Evolutionary conservation across 352 stramenopile species (phyloP), one percentile per base, ranked within the genome.

Genomic region (Phytophthora quininea): DNA sequence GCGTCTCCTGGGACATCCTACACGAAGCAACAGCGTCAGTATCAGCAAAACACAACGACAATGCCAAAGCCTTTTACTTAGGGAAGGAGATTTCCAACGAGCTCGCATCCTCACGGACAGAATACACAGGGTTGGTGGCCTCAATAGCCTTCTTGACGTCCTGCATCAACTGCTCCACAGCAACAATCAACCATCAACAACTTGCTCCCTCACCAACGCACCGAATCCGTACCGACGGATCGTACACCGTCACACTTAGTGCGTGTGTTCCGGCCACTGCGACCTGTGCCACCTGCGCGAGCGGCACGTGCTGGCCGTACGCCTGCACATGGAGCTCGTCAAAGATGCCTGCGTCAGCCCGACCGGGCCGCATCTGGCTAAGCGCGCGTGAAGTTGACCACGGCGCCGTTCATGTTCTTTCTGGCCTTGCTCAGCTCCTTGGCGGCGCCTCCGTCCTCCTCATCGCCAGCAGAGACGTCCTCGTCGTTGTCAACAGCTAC

Each of bases 1-100:
- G 86, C 37, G 88, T 95, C 73, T 93, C 88, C 74, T 91, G 88
- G 12, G 88, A 91, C 86, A 95, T 93, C 73, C 87, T 95, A 58
- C 35, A 40, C 35, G 43, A 52, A 24, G 19, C 33, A 27, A 30
- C 19, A 56, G 3, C n/a, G 47, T 64, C 56, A 67, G 15, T 19
- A 46, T 27, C 11, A n/a, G 33, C 29, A 58, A 19, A 43, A 51
- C 54, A 47, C 9, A 19, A 4, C 46, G 0, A 15, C 55, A 52
- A 40, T 3, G 46, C 11, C 58, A 32, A 30, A n/a, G 2, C 19
- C 4, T 82, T 78, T 42, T 74, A 93, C 87, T 93, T 94, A 32
- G 88, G 86, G 62, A 94, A 94, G 6, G 86, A 90, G 29, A 95
- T 84, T 47, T 91, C 79, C 42, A 95, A 80, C 15, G 75, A 77